phyloP scores from a whole-genome alignment of 192 early-diverging fungal species.

The Hyaloraphidium curvatum region DNA sequence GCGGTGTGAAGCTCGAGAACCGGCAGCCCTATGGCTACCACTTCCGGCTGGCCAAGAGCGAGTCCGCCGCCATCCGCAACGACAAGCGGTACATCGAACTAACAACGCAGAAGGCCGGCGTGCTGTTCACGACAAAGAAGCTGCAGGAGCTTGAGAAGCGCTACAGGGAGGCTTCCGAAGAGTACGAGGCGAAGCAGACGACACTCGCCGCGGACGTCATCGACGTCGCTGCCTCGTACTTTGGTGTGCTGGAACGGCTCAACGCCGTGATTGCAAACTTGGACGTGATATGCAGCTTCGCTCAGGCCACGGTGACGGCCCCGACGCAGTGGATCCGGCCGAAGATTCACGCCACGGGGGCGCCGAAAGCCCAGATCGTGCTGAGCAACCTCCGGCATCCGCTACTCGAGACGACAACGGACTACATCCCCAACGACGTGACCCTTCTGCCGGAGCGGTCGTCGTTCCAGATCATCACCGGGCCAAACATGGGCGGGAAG shows the following conservation, averaged over 20 bases:
- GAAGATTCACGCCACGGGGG: conserved; percentile 30
- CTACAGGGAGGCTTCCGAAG: conserved; percentile 30
- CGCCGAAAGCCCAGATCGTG: conserved; percentile 33
- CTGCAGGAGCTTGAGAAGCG: conserved; percentile 40
- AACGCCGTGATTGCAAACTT: conserved; percentile 59
- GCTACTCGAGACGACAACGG: conserved; percentile 80
- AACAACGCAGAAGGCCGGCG: conserved; percentile 71
- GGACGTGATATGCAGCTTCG: conserved; percentile 72
- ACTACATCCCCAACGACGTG: conserved; percentile 90
- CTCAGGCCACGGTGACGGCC: conserved; percentile 64
- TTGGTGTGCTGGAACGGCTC: conserved; percentile 55
- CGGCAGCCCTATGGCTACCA: conserved; percentile 65
- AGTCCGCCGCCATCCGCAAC: conserved; percentile 46
- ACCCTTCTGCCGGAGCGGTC: conserved; percentile 28
- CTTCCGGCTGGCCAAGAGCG: conserved; percentile 52
- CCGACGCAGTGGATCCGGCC: conserved; percentile 73
- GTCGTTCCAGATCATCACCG: conserved; percentile 76
- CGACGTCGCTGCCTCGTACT: conserved; percentile 64
- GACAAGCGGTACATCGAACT: conserved; percentile 63
- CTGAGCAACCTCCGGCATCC: conserved; percentile 69
- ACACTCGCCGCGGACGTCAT: conserved; percentile 75
- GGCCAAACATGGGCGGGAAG: conserved; percentile 98
- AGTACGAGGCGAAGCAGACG: conserved; percentile 51
- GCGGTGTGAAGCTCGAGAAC: conserved; percentile 81
- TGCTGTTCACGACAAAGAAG: conserved; percentile 60